These are phyloP conservation scores for Fusarium nanum DNA, from an alignment of 2,329 filamentous ascomycete genomes.

Conservation along the genomic window DNA sequence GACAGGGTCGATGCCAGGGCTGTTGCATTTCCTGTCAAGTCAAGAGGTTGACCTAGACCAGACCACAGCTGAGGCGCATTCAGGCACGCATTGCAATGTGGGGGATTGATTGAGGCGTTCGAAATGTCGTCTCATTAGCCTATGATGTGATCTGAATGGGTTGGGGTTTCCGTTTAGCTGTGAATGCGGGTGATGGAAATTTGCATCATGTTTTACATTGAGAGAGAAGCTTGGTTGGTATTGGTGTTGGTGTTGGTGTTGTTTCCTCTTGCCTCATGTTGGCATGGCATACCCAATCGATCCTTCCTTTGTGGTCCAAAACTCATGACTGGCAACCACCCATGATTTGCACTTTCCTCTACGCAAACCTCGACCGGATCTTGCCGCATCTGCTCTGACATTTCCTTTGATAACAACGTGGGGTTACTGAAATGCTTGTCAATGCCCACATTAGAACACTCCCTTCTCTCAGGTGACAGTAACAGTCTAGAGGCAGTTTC, in stretches of 20 bases:
- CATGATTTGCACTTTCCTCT: neutral
- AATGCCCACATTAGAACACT: slow-evolving; percentile 19
- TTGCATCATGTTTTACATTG: slow-evolving; percentile 24
- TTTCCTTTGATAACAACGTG: slow-evolving; percentile 26
- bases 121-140: neutral
- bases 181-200: neutral
- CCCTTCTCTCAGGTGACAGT: slow-evolving; percentile 2
- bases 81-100: slow-evolving; percentile 27
- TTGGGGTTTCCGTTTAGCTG: neutral
- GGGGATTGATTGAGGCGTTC: slow-evolving; percentile 25
- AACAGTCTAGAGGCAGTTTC: slow-evolving; percentile 18
- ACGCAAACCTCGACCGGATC: slow-evolving; percentile 31
- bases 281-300: neutral
- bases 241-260: slow-evolving; percentile 18
- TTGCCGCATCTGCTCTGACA: slow-evolving; percentile 15
- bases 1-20: slow-evolving; percentile 28
- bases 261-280: slow-evolving; percentile 33
- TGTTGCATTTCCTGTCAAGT: slow-evolving; percentile 20
- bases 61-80: slow-evolving; percentile 29
- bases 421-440: slow-evolving; percentile 27
- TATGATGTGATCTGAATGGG: neutral
- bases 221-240: neutral
- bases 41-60: slow-evolving; percentile 33
- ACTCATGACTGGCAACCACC: neutral
- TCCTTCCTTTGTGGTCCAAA: neutral